Evolutionary conservation across 257 asterid genomes (phyloP).

Genomic region (Solanum rostratum): DNA sequence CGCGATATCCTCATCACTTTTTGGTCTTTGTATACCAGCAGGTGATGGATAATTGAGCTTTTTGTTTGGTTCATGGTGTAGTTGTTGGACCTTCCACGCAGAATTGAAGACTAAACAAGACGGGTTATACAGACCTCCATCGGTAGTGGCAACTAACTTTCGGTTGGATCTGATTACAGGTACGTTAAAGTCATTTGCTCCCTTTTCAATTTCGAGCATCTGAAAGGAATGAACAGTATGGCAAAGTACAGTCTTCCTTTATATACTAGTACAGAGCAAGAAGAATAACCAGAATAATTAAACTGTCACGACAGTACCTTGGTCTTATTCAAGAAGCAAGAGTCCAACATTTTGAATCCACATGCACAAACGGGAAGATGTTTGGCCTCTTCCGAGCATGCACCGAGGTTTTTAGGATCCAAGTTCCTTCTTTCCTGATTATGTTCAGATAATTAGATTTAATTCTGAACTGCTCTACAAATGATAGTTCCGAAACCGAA

Average conservation of each 20-base stretch:
- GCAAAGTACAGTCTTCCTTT: background rate
- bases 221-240: constrained; percentile 1
- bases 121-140: constrained; percentile 77
- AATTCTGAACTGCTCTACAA: constrained; percentile 30
- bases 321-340: constrained; percentile 47
- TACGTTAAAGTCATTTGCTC: constrained; percentile 54
- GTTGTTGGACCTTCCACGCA: constrained; percentile 32
- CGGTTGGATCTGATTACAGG: constrained; percentile 58
- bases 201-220: constrained; percentile 73
- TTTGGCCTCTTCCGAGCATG: constrained; percentile 26
- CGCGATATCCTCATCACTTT: constrained; percentile 64
- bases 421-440: constrained; percentile 51
- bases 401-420: constrained; percentile 13
- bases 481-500: constrained; percentile 1
- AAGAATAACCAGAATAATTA: background rate
- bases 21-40: constrained; percentile 44
- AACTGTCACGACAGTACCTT: constrained; percentile 31
- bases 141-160: constrained; percentile 52
- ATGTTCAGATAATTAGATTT: background rate
- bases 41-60: constrained; percentile 43
- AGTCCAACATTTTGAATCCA: constrained; percentile 56
- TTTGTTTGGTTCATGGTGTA: constrained; percentile 8
- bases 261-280: background rate
- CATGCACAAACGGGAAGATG: constrained; percentile 15
- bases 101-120: constrained; percentile 65